These are phyloP conservation scores for Chlorophyllum brunneum DNA, from an alignment of 768 basidiomycete species.

Conservation along the genomic window DNA sequence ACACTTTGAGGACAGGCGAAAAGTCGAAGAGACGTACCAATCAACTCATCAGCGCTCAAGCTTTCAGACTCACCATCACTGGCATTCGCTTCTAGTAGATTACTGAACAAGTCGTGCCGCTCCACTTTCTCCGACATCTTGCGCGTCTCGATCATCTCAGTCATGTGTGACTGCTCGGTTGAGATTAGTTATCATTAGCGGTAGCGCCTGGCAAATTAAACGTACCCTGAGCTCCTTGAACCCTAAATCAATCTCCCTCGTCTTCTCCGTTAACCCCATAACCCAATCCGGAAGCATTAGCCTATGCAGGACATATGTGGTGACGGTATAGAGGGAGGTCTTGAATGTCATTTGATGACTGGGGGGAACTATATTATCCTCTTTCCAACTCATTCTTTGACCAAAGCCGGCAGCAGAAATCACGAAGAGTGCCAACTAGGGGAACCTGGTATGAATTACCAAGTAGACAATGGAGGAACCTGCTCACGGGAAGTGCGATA, in stretches of 20 bases:
- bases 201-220: conserved; percentile 1
- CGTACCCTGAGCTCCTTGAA: conserved; percentile 37
- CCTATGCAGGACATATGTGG: conserved; percentile 32
- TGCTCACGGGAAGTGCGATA: conserved; percentile 49
- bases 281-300: conserved; percentile 36
- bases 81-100: conserved; percentile 44
- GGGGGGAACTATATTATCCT: conserved; percentile 30
- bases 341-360: conserved; percentile 50
- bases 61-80: conserved; percentile 23
- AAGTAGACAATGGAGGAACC: not conserved
- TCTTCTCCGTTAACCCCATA: conserved; percentile 29
- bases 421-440: conserved; percentile 50
- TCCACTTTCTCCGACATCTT: conserved; percentile 31
- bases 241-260: conserved; percentile 27
- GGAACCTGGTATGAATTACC: not conserved
- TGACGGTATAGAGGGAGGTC: conserved; percentile 40
- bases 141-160: conserved; percentile 47
- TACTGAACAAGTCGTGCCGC: conserved; percentile 46
- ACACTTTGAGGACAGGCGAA: too few relatives aligned
- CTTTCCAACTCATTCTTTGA: conserved; percentile 43
- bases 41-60: conserved; percentile 37
- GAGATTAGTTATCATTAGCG: too few relatives aligned
- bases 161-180: conserved; percentile 32
- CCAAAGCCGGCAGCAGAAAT: conserved; percentile 58
- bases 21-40: conserved; percentile 19